phyloP scores from a whole-genome alignment of 192 early-diverging fungal species.

The Umbelopsis ramanniana region DNA sequence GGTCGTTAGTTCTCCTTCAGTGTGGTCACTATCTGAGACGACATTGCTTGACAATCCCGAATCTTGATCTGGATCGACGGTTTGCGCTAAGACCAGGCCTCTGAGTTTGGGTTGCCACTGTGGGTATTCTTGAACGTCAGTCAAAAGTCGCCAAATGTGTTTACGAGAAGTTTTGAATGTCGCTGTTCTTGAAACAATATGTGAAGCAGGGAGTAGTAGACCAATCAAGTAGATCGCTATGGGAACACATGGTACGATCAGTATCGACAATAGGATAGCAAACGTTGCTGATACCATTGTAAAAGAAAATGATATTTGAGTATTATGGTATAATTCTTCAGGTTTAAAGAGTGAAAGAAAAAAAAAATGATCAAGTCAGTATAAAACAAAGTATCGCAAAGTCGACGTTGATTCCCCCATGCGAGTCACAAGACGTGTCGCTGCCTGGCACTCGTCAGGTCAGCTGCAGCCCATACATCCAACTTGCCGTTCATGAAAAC shows the following conservation, averaged over 20 bases:
- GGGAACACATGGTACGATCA: conserved; percentile 33
- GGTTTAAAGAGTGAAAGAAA: not conserved
- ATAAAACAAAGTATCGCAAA: not conserved
- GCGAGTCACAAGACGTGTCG: conserved; percentile 23
- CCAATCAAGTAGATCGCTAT: conserved; percentile 34
- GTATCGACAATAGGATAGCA: conserved; percentile 10
- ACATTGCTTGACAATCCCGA: not conserved
- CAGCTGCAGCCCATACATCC: not conserved
- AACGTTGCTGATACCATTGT: conserved; percentile 8
- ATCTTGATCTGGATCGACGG: conserved; percentile 1
- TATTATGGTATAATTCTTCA: not conserved
- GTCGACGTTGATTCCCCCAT: conserved; percentile 3
- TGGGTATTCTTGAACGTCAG: conserved; percentile 30
- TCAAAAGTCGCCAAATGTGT: conserved; percentile 30
- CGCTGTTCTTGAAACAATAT: conserved; percentile 29
- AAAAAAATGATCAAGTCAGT: not conserved
- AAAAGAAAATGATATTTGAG: not conserved
- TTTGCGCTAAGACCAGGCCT: conserved; percentile 10
- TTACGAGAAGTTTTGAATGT: conserved; percentile 20
- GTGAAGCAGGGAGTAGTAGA: conserved; percentile 29
- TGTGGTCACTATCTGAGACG: not conserved
- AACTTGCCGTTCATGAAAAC: not conserved
- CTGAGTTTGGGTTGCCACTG: conserved; percentile 33
- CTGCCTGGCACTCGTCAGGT: not conserved
- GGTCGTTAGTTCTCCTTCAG: not conserved